These are phyloP conservation scores for Hydrangea macrophylla DNA, from an alignment of 148 eudicot genomes.

Conservation along the genomic window DNA sequence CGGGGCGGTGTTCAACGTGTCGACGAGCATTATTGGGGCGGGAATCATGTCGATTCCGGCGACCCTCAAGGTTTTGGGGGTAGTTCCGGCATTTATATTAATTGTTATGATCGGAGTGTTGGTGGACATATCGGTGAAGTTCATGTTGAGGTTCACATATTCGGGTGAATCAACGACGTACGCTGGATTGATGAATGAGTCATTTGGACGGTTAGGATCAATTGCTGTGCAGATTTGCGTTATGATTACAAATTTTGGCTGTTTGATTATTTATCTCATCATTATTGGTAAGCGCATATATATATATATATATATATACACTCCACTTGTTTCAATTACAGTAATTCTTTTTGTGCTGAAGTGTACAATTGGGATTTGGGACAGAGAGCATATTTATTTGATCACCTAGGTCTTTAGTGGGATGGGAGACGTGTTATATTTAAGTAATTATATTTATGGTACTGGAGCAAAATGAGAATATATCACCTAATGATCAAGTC, in stretches of 20 bases:
- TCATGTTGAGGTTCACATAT: conserved; percentile 62
- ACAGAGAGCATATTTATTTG: too few relatives aligned
- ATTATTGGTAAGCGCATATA: conserved; percentile 55
- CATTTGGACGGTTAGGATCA: conserved; percentile 72
- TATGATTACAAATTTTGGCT: conserved; percentile 70
- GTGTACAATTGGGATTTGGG: too few relatives aligned
- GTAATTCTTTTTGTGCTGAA: too few relatives aligned
- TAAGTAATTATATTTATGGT: too few relatives aligned
- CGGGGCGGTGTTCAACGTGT: conserved; percentile 86
- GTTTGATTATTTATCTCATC: conserved; percentile 72
- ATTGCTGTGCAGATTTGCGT: conserved; percentile 67
- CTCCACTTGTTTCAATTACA: too few relatives aligned
- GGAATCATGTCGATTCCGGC: conserved; percentile 98
- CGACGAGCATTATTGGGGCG: conserved; percentile 86
- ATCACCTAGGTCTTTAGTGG: too few relatives aligned
- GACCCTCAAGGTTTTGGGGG: conserved; percentile 81
- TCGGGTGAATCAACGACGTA: conserved; percentile 62
- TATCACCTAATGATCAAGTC: too few relatives aligned
- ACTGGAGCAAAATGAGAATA: too few relatives aligned
- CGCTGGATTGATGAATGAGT: conserved; percentile 88
- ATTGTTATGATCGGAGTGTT: conserved; percentile 56
- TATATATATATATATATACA: too few relatives aligned
- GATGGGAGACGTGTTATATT: too few relatives aligned
- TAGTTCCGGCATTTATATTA: conserved; percentile 60
- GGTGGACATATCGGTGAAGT: conserved; percentile 79